Percentiles rank a stretch among this genome's conserved stretches.
phyloP scores from a whole-genome alignment of 2,329 filamentous ascomycete genomes.

The Atkinsonella texensis region DNA sequence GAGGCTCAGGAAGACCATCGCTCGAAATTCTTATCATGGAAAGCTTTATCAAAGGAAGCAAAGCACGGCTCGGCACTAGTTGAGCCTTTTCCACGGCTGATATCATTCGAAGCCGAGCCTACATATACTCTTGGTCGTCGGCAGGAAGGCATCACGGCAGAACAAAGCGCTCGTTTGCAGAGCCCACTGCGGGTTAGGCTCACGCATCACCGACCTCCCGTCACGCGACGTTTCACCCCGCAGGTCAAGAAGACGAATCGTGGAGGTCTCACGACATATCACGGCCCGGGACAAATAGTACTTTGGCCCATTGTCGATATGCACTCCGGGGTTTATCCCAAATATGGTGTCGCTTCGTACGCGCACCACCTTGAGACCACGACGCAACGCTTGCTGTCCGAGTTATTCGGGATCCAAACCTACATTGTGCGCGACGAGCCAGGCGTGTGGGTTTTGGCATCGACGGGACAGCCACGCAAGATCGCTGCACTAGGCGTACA shows the following conservation, averaged over 20 bases:
- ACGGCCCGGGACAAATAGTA: constrained; percentile 85
- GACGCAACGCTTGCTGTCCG: constrained; percentile 52
- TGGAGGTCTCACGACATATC: constrained; percentile 87
- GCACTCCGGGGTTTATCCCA: constrained; percentile 40
- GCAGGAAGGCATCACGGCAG: constrained; percentile 40
- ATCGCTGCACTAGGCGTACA: constrained; percentile 92
- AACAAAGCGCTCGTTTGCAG: constrained; percentile 33
- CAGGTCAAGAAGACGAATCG: constrained; percentile 61
- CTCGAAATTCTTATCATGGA: constrained; percentile 22
- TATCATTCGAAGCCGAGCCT: constrained; percentile 72
- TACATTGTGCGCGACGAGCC: constrained; percentile 58
- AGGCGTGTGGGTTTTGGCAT: constrained; percentile 60
- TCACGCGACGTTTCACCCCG: constrained; percentile 30
- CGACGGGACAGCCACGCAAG: constrained; percentile 40
- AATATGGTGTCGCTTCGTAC: constrained; percentile 61
- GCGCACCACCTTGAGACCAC: constrained; percentile 66
- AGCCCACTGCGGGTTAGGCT: constrained; percentile 25
- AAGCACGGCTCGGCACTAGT: constrained; percentile 32
- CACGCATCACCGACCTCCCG: constrained; percentile 14
- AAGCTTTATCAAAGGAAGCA: constrained; percentile 13
- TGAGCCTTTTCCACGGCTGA: constrained; percentile 43
- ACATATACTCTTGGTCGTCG: constrained; percentile 87
- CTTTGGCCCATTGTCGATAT: constrained; percentile 90
- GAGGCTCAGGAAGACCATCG: constrained; percentile 23
- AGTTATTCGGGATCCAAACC: constrained; percentile 45